phyloP scores from a whole-genome alignment of 2,329 filamentous ascomycete species.

The Colletotrichum lupini region DNA sequence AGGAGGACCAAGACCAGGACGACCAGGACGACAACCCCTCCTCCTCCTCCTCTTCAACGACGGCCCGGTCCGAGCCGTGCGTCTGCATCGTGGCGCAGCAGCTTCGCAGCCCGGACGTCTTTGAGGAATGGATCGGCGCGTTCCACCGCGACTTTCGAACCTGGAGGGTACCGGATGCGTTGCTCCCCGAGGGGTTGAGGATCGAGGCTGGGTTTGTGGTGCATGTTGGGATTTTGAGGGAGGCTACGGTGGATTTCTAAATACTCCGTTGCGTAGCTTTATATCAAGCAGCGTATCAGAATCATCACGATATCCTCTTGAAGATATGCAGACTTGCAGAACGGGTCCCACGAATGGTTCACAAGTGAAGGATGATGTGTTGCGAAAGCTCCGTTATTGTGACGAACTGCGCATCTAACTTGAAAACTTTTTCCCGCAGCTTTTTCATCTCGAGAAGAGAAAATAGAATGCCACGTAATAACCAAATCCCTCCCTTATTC shows the following conservation, averaged over 20 bases:
- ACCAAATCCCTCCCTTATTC: conserved; percentile 10
- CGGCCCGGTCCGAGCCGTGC: conserved; percentile 57
- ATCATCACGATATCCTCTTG: background rate
- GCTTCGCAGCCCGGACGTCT: conserved; percentile 84
- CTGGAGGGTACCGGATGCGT: conserved; percentile 78
- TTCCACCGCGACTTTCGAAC: conserved; percentile 76
- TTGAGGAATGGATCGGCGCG: conserved; percentile 80
- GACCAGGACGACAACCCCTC: conserved; percentile 20
- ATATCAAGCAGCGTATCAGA: too few species aligned
- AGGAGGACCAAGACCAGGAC: conserved; percentile 1
- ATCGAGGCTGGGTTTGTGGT: conserved; percentile 82
- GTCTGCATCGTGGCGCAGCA: conserved; percentile 90
- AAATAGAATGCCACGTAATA: conserved; percentile 1
- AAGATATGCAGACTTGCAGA: background rate
- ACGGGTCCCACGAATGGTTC: too few species aligned
- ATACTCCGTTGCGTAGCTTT: background rate
- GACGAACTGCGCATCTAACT: conserved; percentile 13
- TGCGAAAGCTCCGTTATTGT: conserved; percentile 10
- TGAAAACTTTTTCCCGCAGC: conserved; percentile 8
- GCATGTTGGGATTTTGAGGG: conserved; percentile 77
- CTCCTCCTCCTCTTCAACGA: conserved; percentile 10
- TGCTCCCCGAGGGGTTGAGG: conserved; percentile 68
- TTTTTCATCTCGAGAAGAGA: background rate
- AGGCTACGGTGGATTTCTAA: background rate
- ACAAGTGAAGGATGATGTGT: background rate